Evolutionary conservation across 768 basidiomycete species (phyloP), one percentile per base, ranked within the genome.

Genomic region (Tricholomella constricta): DNA sequence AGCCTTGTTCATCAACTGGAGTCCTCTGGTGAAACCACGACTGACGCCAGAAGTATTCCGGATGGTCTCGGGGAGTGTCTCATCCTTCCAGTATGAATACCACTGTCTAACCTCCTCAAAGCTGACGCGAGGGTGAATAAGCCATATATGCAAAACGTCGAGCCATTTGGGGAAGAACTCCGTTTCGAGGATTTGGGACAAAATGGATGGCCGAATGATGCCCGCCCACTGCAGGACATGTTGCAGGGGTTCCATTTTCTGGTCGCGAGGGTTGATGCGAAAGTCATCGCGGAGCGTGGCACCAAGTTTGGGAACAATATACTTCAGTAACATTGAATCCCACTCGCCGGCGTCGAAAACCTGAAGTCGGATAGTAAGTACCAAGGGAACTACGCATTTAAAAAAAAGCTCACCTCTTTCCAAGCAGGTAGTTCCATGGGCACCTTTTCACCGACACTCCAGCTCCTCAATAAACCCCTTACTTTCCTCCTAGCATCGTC

Each of bases 101-200:
- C 97, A 99, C 54, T 89, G 82, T 3, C 89, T 89, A 9, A 99
- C 93, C 69, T 98, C 93, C 60, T 89, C 91, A 61, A 93, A 89
- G 72, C 85, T 94, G 63, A 89, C 89, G 41, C 75, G 82, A 1
- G 93, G 91, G 58, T 93, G 90, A n/a, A 88, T 78, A 35, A 99
- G 86, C 97, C 97, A 98, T 40, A 92, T 71, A 64, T 95, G 87
- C 20, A 99, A 75, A 19, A 91, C 85, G 44, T 94, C 89, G 54
- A 98, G 78, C 94, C 95, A 99, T 66, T 97, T 96, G 4, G 94
- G 91, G 80, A 98, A 98, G 76, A 98, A 96, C 62, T 94, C 93
- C 5, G 81, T 79, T 67, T 96, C 91, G 57, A 99, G 73, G 11
- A 99, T 74, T 63, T 94, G 91, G 1, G 85, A 79, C 62, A 97